A percentile compares a stretch with the other conserved stretches of the same genome.
These are phyloP conservation scores for Glycine latifolia DNA, from an alignment of 306 rosid genomes.

Conservation along the genomic window DNA sequence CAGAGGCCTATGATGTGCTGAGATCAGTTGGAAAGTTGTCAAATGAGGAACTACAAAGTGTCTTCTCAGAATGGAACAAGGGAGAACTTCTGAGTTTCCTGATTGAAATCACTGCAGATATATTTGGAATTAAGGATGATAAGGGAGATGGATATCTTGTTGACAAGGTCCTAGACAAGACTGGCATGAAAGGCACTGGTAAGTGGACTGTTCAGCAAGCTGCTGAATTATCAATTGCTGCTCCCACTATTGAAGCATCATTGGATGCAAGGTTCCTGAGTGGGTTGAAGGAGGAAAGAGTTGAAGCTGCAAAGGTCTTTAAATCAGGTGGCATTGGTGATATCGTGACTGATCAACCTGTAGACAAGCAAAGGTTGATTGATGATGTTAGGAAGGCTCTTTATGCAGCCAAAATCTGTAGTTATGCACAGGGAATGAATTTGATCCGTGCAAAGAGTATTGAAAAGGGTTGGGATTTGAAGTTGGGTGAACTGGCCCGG, in stretches of 20 bases:
- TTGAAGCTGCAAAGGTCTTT: slow-evolving; percentile 81
- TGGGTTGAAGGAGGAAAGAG: slow-evolving; percentile 91
- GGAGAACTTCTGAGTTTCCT: slow-evolving; percentile 92
- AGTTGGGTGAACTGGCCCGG: slow-evolving; percentile 85
- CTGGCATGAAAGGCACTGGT: slow-evolving; percentile 97
- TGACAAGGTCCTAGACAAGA: slow-evolving; percentile 94
- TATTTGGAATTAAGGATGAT: slow-evolving; percentile 89
- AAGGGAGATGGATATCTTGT: slow-evolving; percentile 86
- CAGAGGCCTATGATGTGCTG: slow-evolving; percentile 92
- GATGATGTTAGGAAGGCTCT: slow-evolving; percentile 93
- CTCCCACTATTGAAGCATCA: slow-evolving; percentile 92
- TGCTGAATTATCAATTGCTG: slow-evolving; percentile 91
- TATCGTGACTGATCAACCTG: slow-evolving; percentile 58
- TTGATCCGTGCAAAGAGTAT: slow-evolving; percentile 88
- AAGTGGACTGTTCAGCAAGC: slow-evolving; percentile 99
- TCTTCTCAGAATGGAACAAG: slow-evolving; percentile 86
- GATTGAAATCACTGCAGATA: slow-evolving; percentile 91
- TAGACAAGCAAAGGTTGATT: slow-evolving; percentile 78
- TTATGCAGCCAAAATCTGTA: slow-evolving; percentile 90
- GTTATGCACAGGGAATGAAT: slow-evolving; percentile 98
- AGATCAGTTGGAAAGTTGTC: slow-evolving; percentile 92
- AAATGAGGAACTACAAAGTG: slow-evolving; percentile 75
- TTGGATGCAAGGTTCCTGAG: slow-evolving; percentile 95
- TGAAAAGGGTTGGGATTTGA: slow-evolving; percentile 85
- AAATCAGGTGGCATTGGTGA: slow-evolving; percentile 74